Conservation (phyloP, 345 rosid genomes). For the Nephelium lappaceum region DNA sequence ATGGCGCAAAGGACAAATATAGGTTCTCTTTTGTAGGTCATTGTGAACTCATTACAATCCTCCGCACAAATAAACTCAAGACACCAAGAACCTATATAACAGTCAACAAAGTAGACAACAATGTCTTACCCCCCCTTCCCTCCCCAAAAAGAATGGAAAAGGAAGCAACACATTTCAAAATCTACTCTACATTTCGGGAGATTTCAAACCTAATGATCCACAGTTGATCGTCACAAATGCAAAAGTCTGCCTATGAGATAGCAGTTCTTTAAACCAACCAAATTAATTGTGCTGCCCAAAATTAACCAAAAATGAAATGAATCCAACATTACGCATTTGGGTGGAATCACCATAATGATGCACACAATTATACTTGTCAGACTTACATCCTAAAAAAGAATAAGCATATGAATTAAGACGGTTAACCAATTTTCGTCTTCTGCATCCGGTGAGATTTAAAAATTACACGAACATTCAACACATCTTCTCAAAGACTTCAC, state of each 20-base stretch:
- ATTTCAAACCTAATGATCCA: background rate
- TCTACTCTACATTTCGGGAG: background rate
- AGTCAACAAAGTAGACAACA: background rate
- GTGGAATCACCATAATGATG: background rate
- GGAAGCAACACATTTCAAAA: background rate
- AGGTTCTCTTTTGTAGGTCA: background rate
- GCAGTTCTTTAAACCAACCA: background rate
- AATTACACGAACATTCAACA: background rate
- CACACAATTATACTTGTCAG: background rate
- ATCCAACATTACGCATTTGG: background rate
- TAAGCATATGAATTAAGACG: background rate
- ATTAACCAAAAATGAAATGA: background rate
- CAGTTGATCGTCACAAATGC: background rate
- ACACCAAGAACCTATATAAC: background rate
- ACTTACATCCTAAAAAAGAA: background rate
- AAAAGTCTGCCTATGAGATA: background rate
- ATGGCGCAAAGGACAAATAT: background rate
- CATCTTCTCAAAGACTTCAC: background rate
- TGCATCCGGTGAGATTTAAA: background rate
- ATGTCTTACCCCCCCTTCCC: background rate
- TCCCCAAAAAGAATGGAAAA: background rate
- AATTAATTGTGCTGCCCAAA: background rate
- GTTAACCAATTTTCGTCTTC: too few species aligned
- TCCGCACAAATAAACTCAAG: background rate
- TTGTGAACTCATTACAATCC: background rate